These are phyloP conservation scores for Leccinum griseonigrum DNA, from an alignment of 1,284 basidiomycete genomes.

Conservation along the genomic window DNA sequence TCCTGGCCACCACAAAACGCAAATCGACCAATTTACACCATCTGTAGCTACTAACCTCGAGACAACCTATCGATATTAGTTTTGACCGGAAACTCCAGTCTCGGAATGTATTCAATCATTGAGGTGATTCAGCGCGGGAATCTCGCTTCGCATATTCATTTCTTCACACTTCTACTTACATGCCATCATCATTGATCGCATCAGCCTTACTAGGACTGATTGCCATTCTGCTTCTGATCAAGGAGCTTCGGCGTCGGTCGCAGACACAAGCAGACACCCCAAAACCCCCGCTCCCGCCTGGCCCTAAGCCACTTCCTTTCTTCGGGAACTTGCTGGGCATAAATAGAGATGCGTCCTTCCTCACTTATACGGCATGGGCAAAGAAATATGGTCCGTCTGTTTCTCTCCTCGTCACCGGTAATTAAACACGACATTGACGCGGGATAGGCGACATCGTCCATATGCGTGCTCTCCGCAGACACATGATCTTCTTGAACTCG, in stretches of 20 bases:
- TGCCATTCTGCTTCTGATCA: slow-evolving; percentile 8
- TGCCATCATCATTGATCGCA: background rate
- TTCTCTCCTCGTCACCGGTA: background rate
- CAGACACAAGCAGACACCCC: background rate
- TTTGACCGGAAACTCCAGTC: too few species aligned
- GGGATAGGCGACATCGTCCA: background rate
- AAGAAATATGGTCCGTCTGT: background rate
- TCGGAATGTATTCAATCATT: too few species aligned
- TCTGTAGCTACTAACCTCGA: too few species aligned
- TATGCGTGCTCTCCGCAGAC: background rate
- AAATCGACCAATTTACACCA: too few species aligned
- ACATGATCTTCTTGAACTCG: background rate
- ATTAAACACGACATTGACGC: background rate
- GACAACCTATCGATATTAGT: too few species aligned
- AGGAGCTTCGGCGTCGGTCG: background rate
- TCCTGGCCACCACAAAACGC: too few species aligned
- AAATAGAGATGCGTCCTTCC: background rate
- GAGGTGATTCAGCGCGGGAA: too few species aligned
- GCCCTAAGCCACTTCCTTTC: background rate
- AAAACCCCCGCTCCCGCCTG: slow-evolving; percentile 5
- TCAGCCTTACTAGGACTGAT: slow-evolving; percentile 3
- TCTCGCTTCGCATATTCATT: too few species aligned
- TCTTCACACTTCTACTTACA: too few species aligned
- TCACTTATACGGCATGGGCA: slow-evolving; percentile 5
- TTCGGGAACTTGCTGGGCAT: background rate